Conservation (phyloP, 176 grass and related monocot genomes). For the Carex myosuroides region DNA sequence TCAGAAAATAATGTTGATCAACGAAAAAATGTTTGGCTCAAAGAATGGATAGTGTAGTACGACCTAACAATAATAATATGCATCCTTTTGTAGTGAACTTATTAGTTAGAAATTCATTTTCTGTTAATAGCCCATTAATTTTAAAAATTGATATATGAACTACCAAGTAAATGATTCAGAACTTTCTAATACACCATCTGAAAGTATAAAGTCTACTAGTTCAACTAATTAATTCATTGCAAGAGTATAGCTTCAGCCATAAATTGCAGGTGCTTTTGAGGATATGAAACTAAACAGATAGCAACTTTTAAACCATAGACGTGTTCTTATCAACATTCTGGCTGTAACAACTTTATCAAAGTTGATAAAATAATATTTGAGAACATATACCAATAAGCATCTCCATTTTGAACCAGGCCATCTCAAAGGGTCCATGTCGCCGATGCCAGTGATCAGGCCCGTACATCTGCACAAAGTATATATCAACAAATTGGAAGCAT, state of each 20-base stretch:
- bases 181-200: not conserved
- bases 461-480: slow-evolving; percentile 43
- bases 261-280: not conserved
- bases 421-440: slow-evolving; percentile 51
- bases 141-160: not conserved
- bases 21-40: not conserved
- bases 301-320: not conserved
- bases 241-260: not conserved
- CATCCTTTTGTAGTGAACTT: not conserved
- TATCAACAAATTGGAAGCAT: not conserved
- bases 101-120: not conserved
- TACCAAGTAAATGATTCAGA: not conserved
- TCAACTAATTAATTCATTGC: not conserved
- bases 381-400: slow-evolving; percentile 59
- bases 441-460: slow-evolving; percentile 68
- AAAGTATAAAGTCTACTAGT: not conserved
- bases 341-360: not conserved
- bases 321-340: not conserved
- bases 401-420: slow-evolving; percentile 94
- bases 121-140: not conserved
- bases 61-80: not conserved
- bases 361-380: slow-evolving; percentile 1
- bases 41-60: not conserved
- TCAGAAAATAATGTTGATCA: not conserved
- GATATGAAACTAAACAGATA: not conserved